These are phyloP conservation scores for Neurospora sp. DNA, from an alignment of 495 filamentous ascomycete genomes.

Conservation along the genomic window DNA sequence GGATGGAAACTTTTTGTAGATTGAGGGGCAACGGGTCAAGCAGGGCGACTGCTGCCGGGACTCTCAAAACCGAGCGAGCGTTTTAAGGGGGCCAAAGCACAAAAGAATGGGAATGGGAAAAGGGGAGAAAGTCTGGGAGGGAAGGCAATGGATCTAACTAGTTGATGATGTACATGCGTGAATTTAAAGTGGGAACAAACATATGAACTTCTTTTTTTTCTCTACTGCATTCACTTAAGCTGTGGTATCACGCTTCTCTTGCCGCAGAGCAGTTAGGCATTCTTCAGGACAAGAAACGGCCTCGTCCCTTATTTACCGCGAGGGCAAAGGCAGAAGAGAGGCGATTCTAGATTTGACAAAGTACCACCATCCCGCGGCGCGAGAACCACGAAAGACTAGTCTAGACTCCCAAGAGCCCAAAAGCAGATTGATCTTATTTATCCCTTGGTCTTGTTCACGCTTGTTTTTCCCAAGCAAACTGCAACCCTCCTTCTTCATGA, in stretches of 20 bases:
- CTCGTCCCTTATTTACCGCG: not conserved
- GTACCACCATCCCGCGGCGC: too few relatives aligned
- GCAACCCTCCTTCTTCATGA: too few relatives aligned
- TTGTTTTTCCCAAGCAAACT: too few relatives aligned
- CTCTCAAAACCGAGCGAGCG: not conserved
- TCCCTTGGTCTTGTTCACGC: too few relatives aligned
- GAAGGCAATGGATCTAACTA: not conserved
- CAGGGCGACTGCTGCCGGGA: slow-evolving; percentile 27
- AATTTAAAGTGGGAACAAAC: not conserved
- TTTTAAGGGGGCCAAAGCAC: not conserved
- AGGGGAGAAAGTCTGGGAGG: not conserved
- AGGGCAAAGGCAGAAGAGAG: not conserved
- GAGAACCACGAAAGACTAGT: too few relatives aligned
- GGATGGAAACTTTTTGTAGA: slow-evolving; percentile 20
- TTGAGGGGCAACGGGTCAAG: slow-evolving; percentile 39
- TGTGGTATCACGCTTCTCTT: not conserved
- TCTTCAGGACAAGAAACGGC: not conserved
- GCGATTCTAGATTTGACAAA: too few relatives aligned
- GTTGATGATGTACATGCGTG: not conserved
- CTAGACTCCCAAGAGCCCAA: too few relatives aligned
- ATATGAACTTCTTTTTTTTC: not conserved
- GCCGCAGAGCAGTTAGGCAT: not conserved
- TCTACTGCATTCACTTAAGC: not conserved
- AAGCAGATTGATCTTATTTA: too few relatives aligned
- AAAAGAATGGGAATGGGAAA: not conserved